Conservation (phyloP, 2,329 filamentous ascomycete genomes). For the Colletotrichum sp. region DNA sequence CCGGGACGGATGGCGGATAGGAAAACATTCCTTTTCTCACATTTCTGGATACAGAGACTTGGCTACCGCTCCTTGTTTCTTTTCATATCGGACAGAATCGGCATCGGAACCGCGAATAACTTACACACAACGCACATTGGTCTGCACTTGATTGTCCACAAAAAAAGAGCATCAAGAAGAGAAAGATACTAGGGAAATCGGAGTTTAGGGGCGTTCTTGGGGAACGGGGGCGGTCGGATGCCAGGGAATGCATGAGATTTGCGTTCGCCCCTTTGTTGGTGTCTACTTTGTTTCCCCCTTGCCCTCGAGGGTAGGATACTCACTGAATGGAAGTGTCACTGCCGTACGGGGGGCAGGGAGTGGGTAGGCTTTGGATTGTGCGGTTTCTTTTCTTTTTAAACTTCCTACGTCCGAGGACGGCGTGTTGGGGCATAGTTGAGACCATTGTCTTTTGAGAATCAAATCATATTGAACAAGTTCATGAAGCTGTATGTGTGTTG, state of each 20-base stretch:
- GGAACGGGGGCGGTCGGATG: background rate
- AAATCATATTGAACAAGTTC: background rate
- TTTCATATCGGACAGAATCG: background rate
- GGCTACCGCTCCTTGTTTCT: background rate
- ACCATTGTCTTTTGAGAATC: background rate
- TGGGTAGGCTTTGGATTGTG: background rate
- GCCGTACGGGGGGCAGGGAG: background rate
- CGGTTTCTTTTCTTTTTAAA: background rate
- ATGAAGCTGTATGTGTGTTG: background rate
- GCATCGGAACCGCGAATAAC: background rate
- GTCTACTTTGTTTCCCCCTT: background rate
- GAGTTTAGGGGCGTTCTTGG: background rate
- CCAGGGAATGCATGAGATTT: background rate
- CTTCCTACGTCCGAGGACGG: background rate
- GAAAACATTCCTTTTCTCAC: background rate
- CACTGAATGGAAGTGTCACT: rapidly evolving
- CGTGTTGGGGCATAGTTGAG: background rate
- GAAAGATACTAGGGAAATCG: background rate
- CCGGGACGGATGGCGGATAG: background rate
- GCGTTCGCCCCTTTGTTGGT: background rate
- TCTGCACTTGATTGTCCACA: background rate
- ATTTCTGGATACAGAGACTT: background rate
- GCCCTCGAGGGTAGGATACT: background rate
- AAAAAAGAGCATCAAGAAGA: background rate
- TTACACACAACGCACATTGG: background rate